A percentile compares a stretch with the other conserved stretches of the same genome.
Evolutionary conservation across 2,329 filamentous ascomycete species (phyloP).

Genomic region (Sclerotinia sclerotiorum): DNA sequence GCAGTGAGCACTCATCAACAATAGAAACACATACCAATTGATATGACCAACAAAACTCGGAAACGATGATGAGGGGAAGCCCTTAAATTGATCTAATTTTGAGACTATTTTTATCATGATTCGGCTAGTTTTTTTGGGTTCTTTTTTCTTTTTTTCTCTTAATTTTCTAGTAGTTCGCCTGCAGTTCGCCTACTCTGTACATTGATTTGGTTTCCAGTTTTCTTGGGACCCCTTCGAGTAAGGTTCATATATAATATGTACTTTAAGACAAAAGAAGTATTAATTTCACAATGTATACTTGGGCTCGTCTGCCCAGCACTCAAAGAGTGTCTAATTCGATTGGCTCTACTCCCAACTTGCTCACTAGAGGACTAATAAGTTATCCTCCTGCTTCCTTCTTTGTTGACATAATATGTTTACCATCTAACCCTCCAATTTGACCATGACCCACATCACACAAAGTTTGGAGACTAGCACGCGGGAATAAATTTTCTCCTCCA

Average conservation of each 20-base stretch:
- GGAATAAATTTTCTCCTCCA: background rate
- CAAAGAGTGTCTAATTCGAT: background rate
- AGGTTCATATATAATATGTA: no score
- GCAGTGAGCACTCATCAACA: background rate
- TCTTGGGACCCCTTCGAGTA: background rate
- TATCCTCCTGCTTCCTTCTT: background rate
- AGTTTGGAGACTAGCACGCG: background rate
- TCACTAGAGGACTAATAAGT: background rate
- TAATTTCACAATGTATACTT: background rate
- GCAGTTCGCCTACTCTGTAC: background rate
- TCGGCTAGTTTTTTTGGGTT: background rate
- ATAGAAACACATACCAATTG: background rate
- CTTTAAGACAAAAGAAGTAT: background rate
- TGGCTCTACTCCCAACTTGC: background rate
- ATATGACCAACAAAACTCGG: background rate
- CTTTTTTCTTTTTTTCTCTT: background rate
- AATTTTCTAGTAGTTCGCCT: background rate
- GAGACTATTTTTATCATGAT: slow-evolving; percentile 7
- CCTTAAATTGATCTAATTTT: background rate
- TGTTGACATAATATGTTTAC: background rate
- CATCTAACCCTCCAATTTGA: background rate
- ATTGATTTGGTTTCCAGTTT: background rate
- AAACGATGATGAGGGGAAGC: background rate
- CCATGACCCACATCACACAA: background rate
- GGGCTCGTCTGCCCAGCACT: background rate